A percentile compares a stretch with the other conserved stretches of the same genome.
Evolutionary conservation across 2,329 filamentous ascomycete genomes (phyloP).

Genomic region (Monosporascus sp.): DNA sequence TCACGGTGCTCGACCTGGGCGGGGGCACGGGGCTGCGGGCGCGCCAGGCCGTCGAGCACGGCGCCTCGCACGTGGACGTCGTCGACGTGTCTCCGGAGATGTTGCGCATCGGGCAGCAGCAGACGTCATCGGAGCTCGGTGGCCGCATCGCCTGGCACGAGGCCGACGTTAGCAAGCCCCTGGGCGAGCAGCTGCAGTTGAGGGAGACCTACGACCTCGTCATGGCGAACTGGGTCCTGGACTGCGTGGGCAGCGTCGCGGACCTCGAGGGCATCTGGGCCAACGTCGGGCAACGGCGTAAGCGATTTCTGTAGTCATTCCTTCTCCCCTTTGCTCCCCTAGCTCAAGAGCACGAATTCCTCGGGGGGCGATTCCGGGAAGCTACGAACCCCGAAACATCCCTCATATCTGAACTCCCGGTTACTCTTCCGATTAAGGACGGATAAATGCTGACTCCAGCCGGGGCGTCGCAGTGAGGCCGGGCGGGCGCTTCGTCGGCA

Average conservation of each 20-base stretch:
- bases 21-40: conserved; percentile 24
- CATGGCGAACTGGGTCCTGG: conserved; percentile 29
- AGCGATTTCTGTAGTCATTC: too few species aligned
- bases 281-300: too few species aligned
- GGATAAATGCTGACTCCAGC: neutral
- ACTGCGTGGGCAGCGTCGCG: conserved; percentile 17
- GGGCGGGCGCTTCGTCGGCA: conserved; percentile 22
- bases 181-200: conserved; percentile 12
- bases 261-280: conserved; percentile 22
- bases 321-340: too few species aligned
- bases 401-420: too few species aligned
- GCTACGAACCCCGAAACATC: too few species aligned
- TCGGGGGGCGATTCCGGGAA: too few species aligned
- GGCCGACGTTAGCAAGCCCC: conserved; percentile 19
- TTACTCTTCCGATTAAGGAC: too few species aligned
- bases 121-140: conserved; percentile 14
- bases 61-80: conserved; percentile 21
- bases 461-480: conserved; percentile 21
- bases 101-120: conserved; percentile 15
- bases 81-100: conserved; percentile 23
- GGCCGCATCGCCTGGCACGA: conserved; percentile 18
- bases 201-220: conserved; percentile 23
- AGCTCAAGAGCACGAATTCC: too few species aligned
- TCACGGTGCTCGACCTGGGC: conserved; percentile 24
- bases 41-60: conserved; percentile 18